phyloP scores from a whole-genome alignment of 495 filamentous ascomycete genomes.

The Glonium stellatum region DNA sequence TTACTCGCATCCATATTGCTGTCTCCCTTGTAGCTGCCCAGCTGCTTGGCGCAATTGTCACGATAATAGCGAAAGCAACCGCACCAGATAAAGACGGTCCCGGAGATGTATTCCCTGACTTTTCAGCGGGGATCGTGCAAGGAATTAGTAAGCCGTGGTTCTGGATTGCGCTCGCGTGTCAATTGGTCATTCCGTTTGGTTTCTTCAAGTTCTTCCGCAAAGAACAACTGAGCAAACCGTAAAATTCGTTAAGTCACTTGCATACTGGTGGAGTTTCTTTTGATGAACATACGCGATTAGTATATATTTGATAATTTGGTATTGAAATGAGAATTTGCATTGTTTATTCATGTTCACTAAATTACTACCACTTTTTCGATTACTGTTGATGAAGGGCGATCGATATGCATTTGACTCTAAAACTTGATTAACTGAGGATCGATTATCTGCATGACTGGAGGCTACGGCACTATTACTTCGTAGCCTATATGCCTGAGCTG shows the following conservation, averaged over 20 bases:
- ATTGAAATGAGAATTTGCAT: too few relatives aligned
- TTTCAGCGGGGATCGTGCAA: conserved; percentile 39
- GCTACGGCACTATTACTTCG: too few relatives aligned
- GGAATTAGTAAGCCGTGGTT: conserved; percentile 55
- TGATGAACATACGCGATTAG: too few relatives aligned
- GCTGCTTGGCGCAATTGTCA: conserved; percentile 49
- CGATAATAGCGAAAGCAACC: conserved; percentile 51
- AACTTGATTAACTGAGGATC: too few relatives aligned
- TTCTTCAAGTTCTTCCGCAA: conserved; percentile 66
- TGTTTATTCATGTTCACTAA: too few relatives aligned
- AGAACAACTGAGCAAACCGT: conserved; percentile 63
- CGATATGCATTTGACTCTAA: too few relatives aligned
- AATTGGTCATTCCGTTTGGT: conserved; percentile 57
- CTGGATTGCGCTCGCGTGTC: conserved; percentile 57
- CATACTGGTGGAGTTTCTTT: too few relatives aligned
- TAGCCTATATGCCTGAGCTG: too few relatives aligned
- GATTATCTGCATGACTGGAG: too few relatives aligned
- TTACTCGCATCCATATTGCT: conserved; percentile 54
- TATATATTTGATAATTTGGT: too few relatives aligned
- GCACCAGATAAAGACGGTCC: conserved; percentile 56
- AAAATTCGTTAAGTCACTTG: not conserved
- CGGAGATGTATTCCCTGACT: conserved; percentile 56
- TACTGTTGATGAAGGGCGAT: too few relatives aligned
- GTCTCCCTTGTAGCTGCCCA: conserved; percentile 51
- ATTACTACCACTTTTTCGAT: too few relatives aligned